Base-by-base conservation (phyloP, 1,139 yeast species). In the Geotrichum restrictum region DNA sequence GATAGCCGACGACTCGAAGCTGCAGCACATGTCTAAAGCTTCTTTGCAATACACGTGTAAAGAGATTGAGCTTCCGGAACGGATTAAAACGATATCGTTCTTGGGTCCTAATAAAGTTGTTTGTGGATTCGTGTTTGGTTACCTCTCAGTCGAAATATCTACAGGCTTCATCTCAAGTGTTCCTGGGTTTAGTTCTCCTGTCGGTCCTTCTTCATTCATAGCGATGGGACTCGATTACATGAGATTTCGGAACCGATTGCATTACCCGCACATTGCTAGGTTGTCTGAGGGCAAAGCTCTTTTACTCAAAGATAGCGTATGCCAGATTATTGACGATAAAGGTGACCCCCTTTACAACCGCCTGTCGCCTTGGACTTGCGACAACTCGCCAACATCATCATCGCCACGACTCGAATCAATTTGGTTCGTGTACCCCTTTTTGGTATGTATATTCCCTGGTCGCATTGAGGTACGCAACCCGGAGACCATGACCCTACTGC, bases 61-160 rank as follows among this genome's bases (percentile, higher is more conserved):
- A 21, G 75, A 72, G 47, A 64, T 70, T 44, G 58, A 59, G 22
- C 52, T 73, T 21, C 66, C 67, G 11, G 77, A 74, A 48, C 61
- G 66, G 29, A 64, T 72, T 18, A 63, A 65, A 44, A 56, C 65
- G 7, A 38, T 73, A n/a, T 67, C 68, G 19, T 74, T 72, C 56
- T 55, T 72, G 33, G 64, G 64, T 45, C 58, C 65, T 14, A 66
- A 69, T 36, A 63, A 59, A 18, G 56, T 73, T 3, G 60, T 72
- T 1, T 63, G 72, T 40, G 74, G 68, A 1, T 56, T 72, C 49
- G 59, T 56, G 14, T 59, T 69, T 10, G 68, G 61, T 18, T 62
- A 59, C 52, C 59, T 57, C 37, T 38, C 59, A 16, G 59, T 64
- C 19, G 61, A 68, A 49, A 34, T 68, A n/a, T 38, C 49, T 1